Evolutionary conservation across 768 basidiomycete genomes (phyloP).

Genomic region (Psilocybe tampanensis): DNA sequence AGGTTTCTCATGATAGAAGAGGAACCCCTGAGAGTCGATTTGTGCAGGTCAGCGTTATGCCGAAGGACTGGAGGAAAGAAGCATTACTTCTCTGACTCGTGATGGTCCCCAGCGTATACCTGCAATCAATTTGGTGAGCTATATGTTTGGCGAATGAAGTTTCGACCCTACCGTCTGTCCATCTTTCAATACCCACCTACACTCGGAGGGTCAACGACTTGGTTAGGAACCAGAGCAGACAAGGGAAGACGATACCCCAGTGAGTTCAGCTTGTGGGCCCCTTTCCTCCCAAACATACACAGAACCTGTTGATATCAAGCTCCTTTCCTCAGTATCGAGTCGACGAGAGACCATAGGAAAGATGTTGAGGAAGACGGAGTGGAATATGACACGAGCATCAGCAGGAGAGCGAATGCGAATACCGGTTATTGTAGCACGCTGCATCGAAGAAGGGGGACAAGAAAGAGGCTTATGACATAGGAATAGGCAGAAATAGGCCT

Average conservation of each 20-base stretch:
- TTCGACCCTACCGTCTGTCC: conserved; percentile 65
- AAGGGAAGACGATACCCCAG: conserved; percentile 52
- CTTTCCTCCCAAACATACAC: conserved; percentile 90
- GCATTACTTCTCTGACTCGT: conserved; percentile 69
- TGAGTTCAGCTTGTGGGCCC: conserved; percentile 69
- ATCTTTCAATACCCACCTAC: conserved; percentile 79
- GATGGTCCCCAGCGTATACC: conserved; percentile 81
- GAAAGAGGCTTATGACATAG: conserved; percentile 26
- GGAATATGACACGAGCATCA: conserved; percentile 66
- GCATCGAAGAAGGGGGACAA: conserved; percentile 35
- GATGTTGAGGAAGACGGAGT: conserved; percentile 66
- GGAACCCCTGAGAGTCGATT: conserved; percentile 58
- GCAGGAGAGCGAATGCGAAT: conserved; percentile 53
- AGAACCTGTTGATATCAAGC: conserved; percentile 69
- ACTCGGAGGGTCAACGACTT: conserved; percentile 4
- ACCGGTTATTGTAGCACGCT: conserved; percentile 53
- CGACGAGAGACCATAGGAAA: conserved; percentile 81
- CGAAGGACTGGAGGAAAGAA: neutral
- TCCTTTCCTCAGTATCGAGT: conserved; percentile 75
- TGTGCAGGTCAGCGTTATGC: conserved; percentile 5
- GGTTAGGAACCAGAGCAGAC: neutral
- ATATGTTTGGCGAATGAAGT: neutral
- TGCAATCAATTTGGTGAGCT: conserved; percentile 20
- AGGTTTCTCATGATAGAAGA: conserved; percentile 81
- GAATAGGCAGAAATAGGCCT: conserved; percentile 22